Evolutionary conservation across 441 rosid genomes (phyloP), one percentile per base, ranked within the genome.

Genomic region (Rhodomyrtus psidioides): DNA sequence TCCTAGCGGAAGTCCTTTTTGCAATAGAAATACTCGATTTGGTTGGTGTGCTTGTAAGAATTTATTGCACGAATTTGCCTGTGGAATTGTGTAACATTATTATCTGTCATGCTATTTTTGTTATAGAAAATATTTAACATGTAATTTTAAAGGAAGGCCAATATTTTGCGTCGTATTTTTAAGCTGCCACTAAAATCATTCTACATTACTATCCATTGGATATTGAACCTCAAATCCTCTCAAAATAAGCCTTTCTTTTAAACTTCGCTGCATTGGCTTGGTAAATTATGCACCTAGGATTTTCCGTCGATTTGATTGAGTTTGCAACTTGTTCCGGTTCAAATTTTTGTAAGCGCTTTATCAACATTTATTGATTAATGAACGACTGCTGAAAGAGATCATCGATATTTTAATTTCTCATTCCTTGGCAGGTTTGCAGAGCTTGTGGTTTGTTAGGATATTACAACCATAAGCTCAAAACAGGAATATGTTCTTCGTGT

Each of bases 381-480:
- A 65, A 65, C 34, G 39, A 65, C 34, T 65, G 76, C 76, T 65
- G 46, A 65, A 65, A 65, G 76, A 0, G 7, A 65, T 34, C 83
- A 81, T 53, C 12, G 6, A 49, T 55, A 53, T 81, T 81, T 49
- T 5, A 6, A 7, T 13, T 82, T 53, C n/a, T 49, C 5, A 0
- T 49, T 83, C 46, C 62, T 70, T 39, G 53, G 83, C 95, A 96
- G 99, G 99, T 97, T 57, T 96, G 98, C 88, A 90, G 96, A 89
- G 93, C 88, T 76, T 97, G 99, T 87, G 99, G 99, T 58, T 88
- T 95, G 93, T 88, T 97, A 82, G 99, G 99, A 75, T 97, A 97
- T 88, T 96, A 91, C 90, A 92, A 91, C 90, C 93, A 95, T 86
- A 97, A 95, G 90, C 92, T 94, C 89, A 96, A 92, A 88, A 89